Conservation (phyloP, 1,284 basidiomycete species). For the Testicularia cyperi region DNA sequence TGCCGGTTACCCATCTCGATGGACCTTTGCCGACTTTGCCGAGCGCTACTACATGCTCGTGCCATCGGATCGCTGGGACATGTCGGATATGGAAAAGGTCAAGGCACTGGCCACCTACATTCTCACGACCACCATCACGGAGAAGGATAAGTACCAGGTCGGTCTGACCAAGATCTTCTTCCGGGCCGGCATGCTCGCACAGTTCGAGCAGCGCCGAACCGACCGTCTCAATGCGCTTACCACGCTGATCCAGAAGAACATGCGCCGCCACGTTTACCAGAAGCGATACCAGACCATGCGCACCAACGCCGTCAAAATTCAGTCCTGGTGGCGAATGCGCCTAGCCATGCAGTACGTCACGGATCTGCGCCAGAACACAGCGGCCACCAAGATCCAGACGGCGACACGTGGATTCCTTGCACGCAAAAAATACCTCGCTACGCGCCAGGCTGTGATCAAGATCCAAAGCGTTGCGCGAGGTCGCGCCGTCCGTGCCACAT, state of each 20-base stretch:
- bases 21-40: slow-evolving; percentile 99
- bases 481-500: slow-evolving; percentile 71
- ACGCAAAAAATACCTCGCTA: slow-evolving; percentile 70
- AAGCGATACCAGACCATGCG: slow-evolving; percentile 78
- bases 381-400: slow-evolving; percentile 77
- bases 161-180: slow-evolving; percentile 99
- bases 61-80: slow-evolving; percentile 76
- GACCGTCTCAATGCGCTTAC: slow-evolving; percentile 85
- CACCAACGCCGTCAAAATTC: slow-evolving; percentile 76
- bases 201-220: slow-evolving; percentile 85
- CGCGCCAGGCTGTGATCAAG: slow-evolving; percentile 69
- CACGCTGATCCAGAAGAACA: slow-evolving; percentile 95
- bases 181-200: slow-evolving; percentile 97
- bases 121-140: slow-evolving; percentile 80
- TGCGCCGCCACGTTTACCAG: slow-evolving; percentile 79
- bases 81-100: slow-evolving; percentile 63
- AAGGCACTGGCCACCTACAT: slow-evolving; percentile 76
- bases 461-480: slow-evolving; percentile 85
- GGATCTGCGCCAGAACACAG: slow-evolving; percentile 71
- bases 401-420: slow-evolving; percentile 74
- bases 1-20: slow-evolving; percentile 97
- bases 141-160: slow-evolving; percentile 93
- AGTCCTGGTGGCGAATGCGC: slow-evolving; percentile 89
- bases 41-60: slow-evolving; percentile 98
- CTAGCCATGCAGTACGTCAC: slow-evolving; percentile 74